A percentile compares a stretch with the other conserved stretches of the same genome.
phyloP scores from a whole-genome alignment of 2,329 filamentous ascomycete genomes.

The Diplodia intermedia region DNA sequence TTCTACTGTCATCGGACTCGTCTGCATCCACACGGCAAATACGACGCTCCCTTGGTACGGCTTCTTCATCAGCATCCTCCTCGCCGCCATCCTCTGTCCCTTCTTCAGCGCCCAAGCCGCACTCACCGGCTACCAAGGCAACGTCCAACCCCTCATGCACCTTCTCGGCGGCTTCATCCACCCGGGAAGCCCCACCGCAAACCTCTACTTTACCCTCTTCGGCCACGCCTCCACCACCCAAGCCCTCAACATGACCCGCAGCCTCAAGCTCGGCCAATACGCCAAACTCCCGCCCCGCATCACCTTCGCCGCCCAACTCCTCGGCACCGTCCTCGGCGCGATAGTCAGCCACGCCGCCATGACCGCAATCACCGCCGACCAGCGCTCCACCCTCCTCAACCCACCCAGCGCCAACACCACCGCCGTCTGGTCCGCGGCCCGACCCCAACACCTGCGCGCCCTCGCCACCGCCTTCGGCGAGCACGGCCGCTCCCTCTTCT shows the following conservation, averaged over 20 bases:
- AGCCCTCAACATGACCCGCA: conserved; percentile 34
- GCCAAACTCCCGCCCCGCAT: conserved; percentile 68
- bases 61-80: conserved; percentile 39
- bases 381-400: conserved; percentile 49
- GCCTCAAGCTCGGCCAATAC: conserved; percentile 55
- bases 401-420: conserved; percentile 38
- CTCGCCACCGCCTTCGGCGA: conserved; percentile 14
- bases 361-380: conserved; percentile 52
- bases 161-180: conserved; percentile 35
- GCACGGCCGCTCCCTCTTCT: not conserved
- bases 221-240: conserved; percentile 46
- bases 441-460: conserved; percentile 55
- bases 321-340: conserved; percentile 70
- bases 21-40: conserved; percentile 40
- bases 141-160: conserved; percentile 36
- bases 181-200: conserved; percentile 36
- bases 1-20: conserved; percentile 38
- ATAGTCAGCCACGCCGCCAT: conserved; percentile 62
- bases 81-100: conserved; percentile 38
- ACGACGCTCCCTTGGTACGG: conserved; percentile 46
- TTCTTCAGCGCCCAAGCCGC: conserved; percentile 41
- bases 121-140: conserved; percentile 36
- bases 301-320: conserved; percentile 70
- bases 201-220: conserved; percentile 55
- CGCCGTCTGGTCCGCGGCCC: conserved; percentile 55